Conservation (phyloP, 148 eudicot genomes). For the Fagopyrum tataricum region DNA sequence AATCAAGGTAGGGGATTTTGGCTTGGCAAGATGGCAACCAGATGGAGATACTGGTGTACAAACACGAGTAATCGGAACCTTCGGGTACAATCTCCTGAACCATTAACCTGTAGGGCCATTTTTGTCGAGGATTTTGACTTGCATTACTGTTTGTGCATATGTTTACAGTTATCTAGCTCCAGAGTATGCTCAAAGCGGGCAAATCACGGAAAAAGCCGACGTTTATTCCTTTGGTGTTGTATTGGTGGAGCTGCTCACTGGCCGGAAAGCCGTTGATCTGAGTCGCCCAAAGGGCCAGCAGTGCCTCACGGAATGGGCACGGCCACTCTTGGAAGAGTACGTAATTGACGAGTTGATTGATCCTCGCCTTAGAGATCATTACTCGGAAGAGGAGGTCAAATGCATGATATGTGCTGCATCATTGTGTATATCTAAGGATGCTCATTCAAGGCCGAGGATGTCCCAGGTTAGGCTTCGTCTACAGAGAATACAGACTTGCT, state of each 20-base stretch:
- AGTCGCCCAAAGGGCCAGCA: constrained; percentile 82
- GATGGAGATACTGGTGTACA: constrained; percentile 66
- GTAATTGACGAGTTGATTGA: constrained; percentile 67
- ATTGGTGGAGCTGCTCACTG: constrained; percentile 69
- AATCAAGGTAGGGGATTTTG: constrained; percentile 89
- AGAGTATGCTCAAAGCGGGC: constrained; percentile 89
- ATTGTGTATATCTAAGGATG: constrained; percentile 72
- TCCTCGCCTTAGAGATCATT: constrained; percentile 52
- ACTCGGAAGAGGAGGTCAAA: constrained; percentile 64
- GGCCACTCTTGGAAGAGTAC: constrained; percentile 59
- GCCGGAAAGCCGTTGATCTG: constrained; percentile 83
- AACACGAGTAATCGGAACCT: constrained; percentile 84
- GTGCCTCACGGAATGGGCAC: constrained; percentile 86
- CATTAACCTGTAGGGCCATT: background rate
- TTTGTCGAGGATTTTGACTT: background rate
- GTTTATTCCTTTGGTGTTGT: constrained; percentile 87
- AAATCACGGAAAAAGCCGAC: constrained; percentile 86
- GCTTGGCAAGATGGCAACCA: constrained; percentile 87
- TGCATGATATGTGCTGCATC: constrained; percentile 89
- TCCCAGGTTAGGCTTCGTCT: constrained; percentile 52
- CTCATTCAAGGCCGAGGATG: constrained; percentile 88
- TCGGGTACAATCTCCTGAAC: constrained; percentile 42
- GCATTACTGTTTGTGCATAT: background rate
- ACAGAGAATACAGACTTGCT: background rate
- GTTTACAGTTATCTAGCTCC: constrained; percentile 74